Conservation (phyloP, 2,329 filamentous ascomycete species). For the Stenocarpella maydis region DNA sequence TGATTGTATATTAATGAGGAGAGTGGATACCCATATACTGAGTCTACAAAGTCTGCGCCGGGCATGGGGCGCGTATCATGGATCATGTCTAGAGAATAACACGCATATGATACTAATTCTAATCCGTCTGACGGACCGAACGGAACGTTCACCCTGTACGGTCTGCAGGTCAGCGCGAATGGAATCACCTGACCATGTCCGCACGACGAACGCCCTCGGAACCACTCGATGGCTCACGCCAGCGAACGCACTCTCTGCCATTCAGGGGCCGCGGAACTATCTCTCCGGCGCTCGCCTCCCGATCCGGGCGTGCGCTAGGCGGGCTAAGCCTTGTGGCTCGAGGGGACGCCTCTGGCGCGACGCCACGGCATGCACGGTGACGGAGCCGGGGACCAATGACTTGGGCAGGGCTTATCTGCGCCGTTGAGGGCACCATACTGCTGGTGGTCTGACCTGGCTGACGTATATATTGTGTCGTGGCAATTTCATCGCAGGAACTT, state of each 20-base stretch:
- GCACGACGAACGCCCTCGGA: too few species aligned
- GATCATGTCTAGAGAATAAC: not conserved
- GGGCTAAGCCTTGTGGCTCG: constrained; percentile 21
- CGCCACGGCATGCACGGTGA: constrained; percentile 20
- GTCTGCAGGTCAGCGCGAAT: too few species aligned
- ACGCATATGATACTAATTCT: not conserved
- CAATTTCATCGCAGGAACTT: too few species aligned
- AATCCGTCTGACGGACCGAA: not conserved
- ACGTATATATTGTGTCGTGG: too few species aligned
- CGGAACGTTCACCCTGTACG: too few species aligned
- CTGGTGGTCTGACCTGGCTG: not conserved
- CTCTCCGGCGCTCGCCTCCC: not conserved
- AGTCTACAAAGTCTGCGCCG: not conserved
- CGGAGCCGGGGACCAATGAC: constrained; percentile 25
- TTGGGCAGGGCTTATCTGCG: constrained; percentile 13
- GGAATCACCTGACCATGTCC: too few species aligned
- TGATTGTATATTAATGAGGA: not conserved
- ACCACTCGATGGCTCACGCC: too few species aligned
- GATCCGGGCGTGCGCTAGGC: constrained; percentile 24
- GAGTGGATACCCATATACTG: constrained; percentile 2
- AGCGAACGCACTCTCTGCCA: constrained; percentile 15
- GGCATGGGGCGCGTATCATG: not conserved
- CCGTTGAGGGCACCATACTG: too few species aligned
- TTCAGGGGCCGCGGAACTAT: constrained; percentile 22
- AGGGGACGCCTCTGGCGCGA: not conserved